phyloP scores from a whole-genome alignment of 2,329 filamentous ascomycete species.

The Zymoseptoria brevis region DNA sequence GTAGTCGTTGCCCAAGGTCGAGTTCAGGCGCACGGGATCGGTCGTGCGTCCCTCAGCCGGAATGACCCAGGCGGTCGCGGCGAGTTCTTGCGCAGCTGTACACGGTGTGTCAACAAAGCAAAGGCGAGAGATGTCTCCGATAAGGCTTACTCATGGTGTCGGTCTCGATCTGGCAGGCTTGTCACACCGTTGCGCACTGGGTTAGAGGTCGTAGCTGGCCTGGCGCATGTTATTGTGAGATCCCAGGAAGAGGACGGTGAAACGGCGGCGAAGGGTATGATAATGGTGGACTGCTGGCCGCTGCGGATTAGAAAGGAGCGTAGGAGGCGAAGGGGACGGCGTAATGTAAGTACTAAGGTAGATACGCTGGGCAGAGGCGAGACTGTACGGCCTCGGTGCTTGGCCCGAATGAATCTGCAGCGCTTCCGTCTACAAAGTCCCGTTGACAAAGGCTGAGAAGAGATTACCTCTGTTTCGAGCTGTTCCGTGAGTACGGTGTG shows the following conservation, averaged over 20 bases:
- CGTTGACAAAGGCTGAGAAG: background rate
- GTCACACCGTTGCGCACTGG: background rate
- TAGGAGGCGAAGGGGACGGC: background rate
- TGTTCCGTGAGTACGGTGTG: background rate
- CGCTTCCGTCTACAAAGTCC: background rate
- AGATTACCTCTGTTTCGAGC: background rate
- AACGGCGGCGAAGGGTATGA: background rate
- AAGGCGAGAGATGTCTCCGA: background rate
- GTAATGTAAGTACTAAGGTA: background rate
- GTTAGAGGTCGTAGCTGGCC: background rate
- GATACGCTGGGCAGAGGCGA: background rate
- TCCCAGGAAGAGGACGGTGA: background rate
- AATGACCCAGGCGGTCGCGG: background rate
- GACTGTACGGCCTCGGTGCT: background rate
- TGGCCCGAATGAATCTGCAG: background rate
- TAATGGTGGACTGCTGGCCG: background rate
- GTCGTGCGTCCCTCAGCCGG: background rate
- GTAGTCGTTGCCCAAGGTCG: constrained; percentile 31
- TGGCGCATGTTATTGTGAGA: background rate
- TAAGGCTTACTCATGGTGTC: background rate
- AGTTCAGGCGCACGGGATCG: background rate
- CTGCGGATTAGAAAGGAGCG: background rate
- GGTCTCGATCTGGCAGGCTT: background rate
- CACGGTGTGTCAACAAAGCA: background rate
- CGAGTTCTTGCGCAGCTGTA: background rate